Evolutionary conservation across 2,329 filamentous ascomycete genomes (phyloP).

Genomic region (Stromatinia cepivora): DNA sequence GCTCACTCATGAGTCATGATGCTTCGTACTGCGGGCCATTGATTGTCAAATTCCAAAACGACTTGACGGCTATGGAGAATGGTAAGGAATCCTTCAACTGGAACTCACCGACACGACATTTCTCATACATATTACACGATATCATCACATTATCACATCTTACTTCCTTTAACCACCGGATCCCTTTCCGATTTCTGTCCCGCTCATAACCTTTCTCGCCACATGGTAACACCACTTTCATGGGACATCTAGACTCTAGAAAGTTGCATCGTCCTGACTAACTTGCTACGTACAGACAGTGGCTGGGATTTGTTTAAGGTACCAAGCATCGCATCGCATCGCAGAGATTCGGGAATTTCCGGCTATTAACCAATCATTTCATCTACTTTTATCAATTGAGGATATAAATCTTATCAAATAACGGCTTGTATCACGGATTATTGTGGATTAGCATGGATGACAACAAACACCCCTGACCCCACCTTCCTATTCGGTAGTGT

Average conservation of each 20-base stretch:
- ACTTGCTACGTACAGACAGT: conserved; percentile 4
- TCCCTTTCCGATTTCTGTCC: not conserved
- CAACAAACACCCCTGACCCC: not conserved
- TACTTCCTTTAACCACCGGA: not conserved
- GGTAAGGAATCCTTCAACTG: not conserved
- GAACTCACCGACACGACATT: not conserved
- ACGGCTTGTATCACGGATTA: not conserved
- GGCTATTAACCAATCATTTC: not conserved
- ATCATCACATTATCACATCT: conserved; percentile 2
- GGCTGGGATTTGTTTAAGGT: not conserved
- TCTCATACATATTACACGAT: not conserved
- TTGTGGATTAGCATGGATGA: not conserved
- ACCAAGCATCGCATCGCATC: not conserved
- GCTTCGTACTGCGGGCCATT: no score
- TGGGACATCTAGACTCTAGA: not conserved
- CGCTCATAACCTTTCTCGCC: not conserved
- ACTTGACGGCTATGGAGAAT: not conserved
- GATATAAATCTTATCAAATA: conserved; percentile 1
- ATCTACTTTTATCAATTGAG: not conserved
- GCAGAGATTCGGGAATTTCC: not conserved
- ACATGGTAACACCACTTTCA: not conserved
- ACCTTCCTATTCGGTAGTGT: conserved; percentile 14
- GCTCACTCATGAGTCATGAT: not conserved
- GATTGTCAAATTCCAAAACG: not conserved
- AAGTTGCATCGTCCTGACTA: not conserved